Percentiles rank a stretch among this genome's conserved stretches.
Evolutionary conservation across 139 green algal genomes (phyloP).

Genomic region (Yamagishiella unicocca): DNA sequence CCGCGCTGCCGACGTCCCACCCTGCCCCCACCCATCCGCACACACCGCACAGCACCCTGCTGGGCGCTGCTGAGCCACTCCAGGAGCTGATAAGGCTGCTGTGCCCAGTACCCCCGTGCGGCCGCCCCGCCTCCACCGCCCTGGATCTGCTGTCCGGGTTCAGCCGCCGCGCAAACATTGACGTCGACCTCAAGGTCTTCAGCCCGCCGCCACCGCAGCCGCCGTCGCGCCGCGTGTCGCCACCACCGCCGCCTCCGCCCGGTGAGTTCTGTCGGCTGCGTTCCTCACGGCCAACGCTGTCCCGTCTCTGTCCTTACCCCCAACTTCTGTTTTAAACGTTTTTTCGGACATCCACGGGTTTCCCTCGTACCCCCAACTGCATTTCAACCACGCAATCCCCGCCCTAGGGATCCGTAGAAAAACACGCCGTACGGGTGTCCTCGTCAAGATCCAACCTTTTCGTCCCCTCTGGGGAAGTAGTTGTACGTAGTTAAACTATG

Average conservation of each 20-base stretch:
- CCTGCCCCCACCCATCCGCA: too few relatives aligned
- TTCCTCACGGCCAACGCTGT: neutral
- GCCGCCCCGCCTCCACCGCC: slow-evolving; percentile 4
- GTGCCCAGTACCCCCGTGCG: slow-evolving; percentile 7
- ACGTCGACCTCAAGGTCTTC: slow-evolving; percentile 19
- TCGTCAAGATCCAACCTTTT: too few relatives aligned
- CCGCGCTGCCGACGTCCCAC: too few relatives aligned
- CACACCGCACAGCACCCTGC: neutral
- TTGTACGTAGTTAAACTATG: too few relatives aligned
- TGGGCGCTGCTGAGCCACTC: slow-evolving; percentile 3
- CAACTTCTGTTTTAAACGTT: too few relatives aligned
- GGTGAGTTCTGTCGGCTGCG: neutral
- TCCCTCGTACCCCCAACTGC: too few relatives aligned
- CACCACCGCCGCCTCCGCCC: slow-evolving; percentile 29
- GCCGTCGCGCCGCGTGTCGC: neutral
- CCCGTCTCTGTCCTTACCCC: too few relatives aligned
- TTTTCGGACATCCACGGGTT: too few relatives aligned
- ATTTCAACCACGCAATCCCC: too few relatives aligned
- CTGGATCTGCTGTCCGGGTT: slow-evolving; percentile 7
- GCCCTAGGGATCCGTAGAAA: too few relatives aligned
- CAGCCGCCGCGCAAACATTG: slow-evolving; percentile 13
- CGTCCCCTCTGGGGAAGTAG: too few relatives aligned
- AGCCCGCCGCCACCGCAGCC: slow-evolving; percentile 22
- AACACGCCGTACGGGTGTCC: too few relatives aligned
- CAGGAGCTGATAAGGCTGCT: neutral